phyloP scores from a whole-genome alignment of 768 basidiomycete genomes.

The Panellus pusillus region DNA sequence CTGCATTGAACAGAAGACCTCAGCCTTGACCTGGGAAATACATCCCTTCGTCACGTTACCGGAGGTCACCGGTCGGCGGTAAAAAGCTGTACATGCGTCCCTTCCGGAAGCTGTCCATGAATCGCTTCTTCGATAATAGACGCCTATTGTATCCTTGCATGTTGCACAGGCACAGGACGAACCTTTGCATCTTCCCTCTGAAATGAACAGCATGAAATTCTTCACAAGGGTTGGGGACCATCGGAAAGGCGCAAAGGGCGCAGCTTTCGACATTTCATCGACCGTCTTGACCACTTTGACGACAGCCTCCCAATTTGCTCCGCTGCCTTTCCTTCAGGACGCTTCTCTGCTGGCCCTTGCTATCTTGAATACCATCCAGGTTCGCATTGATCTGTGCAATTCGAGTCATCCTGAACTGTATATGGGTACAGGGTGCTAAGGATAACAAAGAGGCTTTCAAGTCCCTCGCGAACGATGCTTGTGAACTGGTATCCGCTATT shows the following conservation, averaged over 20 bases:
- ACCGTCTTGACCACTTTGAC: slow-evolving; percentile 24
- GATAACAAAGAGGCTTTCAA: slow-evolving; percentile 26
- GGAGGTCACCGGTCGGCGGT: too few species aligned
- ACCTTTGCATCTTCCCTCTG: background rate
- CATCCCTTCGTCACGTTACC: too few species aligned
- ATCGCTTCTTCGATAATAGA: too few species aligned
- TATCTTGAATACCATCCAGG: slow-evolving; percentile 23
- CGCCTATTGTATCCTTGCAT: too few species aligned
- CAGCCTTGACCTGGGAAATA: too few species aligned
- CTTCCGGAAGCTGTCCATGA: too few species aligned
- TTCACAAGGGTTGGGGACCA: background rate
- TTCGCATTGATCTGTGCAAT: background rate
- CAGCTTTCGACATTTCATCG: slow-evolving; percentile 20
- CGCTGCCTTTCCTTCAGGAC: slow-evolving; percentile 25
- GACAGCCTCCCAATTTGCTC: slow-evolving; percentile 19
- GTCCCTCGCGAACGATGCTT: slow-evolving; percentile 26
- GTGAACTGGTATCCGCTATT: slow-evolving; percentile 25
- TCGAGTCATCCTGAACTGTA: background rate
- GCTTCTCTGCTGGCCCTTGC: slow-evolving; percentile 22
- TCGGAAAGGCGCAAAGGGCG: background rate
- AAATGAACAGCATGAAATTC: slow-evolving; percentile 5
- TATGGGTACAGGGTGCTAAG: slow-evolving; percentile 18
- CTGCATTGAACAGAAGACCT: too few species aligned
- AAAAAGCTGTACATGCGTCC: too few species aligned
- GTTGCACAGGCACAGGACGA: too few species aligned